These are phyloP conservation scores for Hypocreales sp. DNA, from an alignment of 2,329 filamentous ascomycete genomes.

Conservation along the genomic window DNA sequence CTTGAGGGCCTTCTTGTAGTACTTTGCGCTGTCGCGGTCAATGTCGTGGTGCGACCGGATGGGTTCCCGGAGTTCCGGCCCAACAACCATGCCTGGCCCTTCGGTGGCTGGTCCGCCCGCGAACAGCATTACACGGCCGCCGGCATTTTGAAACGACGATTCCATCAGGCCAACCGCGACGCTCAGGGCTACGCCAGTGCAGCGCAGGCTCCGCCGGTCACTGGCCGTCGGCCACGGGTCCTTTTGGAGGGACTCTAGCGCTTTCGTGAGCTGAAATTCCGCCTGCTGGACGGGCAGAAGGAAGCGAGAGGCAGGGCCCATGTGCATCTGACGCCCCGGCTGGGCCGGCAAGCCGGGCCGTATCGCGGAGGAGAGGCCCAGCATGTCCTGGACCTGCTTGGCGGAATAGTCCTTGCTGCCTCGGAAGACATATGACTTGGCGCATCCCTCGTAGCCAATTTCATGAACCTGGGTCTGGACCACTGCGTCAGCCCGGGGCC, in stretches of 20 bases:
- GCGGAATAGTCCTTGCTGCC: constrained; percentile 96
- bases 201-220: constrained; percentile 78
- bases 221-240: constrained; percentile 96
- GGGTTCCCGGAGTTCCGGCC: constrained; percentile 85
- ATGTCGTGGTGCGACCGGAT: constrained; percentile 98
- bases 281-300: constrained; percentile 87
- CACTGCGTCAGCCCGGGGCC: neutral
- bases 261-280: constrained; percentile 94
- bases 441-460: constrained; percentile 93
- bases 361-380: constrained; percentile 61
- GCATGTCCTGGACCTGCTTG: constrained; percentile 99
- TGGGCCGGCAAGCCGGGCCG: constrained; percentile 62
- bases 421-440: constrained; percentile 96
- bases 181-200: constrained; percentile 90
- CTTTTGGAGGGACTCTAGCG: constrained; percentile 85
- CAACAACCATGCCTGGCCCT: constrained; percentile 92
- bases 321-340: constrained; percentile 58
- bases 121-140: constrained; percentile 93
- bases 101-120: constrained; percentile 90
- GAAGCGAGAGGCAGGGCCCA: constrained; percentile 77
- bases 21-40: constrained; percentile 96
- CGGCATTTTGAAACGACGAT: constrained; percentile 88
- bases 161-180: constrained; percentile 88
- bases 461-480: constrained; percentile 82
- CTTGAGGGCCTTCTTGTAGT: constrained; percentile 98